Conservation (phyloP, 2,329 filamentous ascomycete species). For the Verticillium klebahnii region DNA sequence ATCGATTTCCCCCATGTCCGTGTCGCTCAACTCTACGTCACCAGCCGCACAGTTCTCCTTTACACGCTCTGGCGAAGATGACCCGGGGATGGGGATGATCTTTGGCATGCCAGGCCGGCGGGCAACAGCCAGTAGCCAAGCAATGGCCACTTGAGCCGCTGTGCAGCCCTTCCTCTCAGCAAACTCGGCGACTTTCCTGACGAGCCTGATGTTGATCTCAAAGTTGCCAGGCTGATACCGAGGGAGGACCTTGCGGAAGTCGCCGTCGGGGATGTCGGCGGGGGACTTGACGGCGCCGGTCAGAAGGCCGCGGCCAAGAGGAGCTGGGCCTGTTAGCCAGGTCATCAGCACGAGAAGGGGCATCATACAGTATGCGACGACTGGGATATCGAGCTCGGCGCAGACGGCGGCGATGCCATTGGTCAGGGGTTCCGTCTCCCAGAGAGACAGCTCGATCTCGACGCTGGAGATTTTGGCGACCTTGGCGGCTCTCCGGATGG, state of each 20-base stretch:
- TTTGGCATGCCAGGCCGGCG: constrained; percentile 46
- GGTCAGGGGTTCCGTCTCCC: constrained; percentile 36
- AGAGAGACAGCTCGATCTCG: constrained; percentile 40
- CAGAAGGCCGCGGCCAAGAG: constrained; percentile 46
- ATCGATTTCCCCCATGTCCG: constrained; percentile 43
- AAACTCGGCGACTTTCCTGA: constrained; percentile 38
- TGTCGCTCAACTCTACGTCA: constrained; percentile 39
- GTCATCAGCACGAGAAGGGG: constrained; percentile 31
- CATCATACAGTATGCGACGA: background rate
- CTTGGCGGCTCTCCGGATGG: constrained; percentile 31
- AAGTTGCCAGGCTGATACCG: constrained; percentile 48
- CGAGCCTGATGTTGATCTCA: constrained; percentile 43
- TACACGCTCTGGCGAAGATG: constrained; percentile 50
- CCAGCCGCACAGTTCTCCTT: constrained; percentile 48
- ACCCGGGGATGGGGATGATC: constrained; percentile 57
- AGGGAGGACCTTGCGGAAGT: constrained; percentile 39
- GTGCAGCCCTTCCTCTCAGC: constrained; percentile 45
- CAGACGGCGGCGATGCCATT: constrained; percentile 32
- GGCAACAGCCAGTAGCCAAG: constrained; percentile 38
- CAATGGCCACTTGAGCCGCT: constrained; percentile 47
- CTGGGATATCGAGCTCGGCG: constrained; percentile 29
- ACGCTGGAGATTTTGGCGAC: constrained; percentile 34
- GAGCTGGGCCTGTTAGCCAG: constrained; percentile 37
- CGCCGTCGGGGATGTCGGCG: constrained; percentile 36
- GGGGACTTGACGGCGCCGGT: constrained; percentile 34